Base-by-base conservation (phyloP, 441 rosid species). In the Cnidoscolus chayamansa region DNA sequence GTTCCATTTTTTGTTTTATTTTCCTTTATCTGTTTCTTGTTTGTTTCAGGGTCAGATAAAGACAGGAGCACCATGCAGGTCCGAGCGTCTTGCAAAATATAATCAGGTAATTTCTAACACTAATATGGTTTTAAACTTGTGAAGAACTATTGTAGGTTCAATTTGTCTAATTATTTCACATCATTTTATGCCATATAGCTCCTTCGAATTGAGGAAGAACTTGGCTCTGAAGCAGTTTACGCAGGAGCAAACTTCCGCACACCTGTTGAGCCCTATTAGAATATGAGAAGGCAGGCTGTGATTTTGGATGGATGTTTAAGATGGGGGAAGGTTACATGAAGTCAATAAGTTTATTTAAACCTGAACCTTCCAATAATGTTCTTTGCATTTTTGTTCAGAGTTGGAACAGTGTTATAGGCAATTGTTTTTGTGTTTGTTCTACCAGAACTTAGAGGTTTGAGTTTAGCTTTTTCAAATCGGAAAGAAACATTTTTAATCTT, bases 31-130 rank as follows among this genome's bases (percentile, higher is more conserved):
- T 7, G 7, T 49, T 49, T 20, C 7, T 7, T 20, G 16, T 43
- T 40, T 71, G 65, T 35, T n/a, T 40, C 87, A 95, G 98, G 99
- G 98, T 55, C 99, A 95, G 73, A 95, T 95, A 58, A 95, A 95
- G 84, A 95, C 98, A 0, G 99, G 98, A 74, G 99, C 99, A 56
- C 98, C 99, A 15, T 95, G 99, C 91, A 89, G 99, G 78, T 96
- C 99, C 0, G 99, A 96, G 88, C 89, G 98, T 51, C 91, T 91
- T 62, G 98, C 98, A 12, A 96, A 96, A 62, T 96, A 96, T 79
- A 96, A 93, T 72, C 99, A 93, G 97, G 97, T 90, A 59, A 61
- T 40, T 66, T 48, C 53, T 10, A 3, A 3, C 2, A 37, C 68
- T 5, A 47, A 47, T 40, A 3, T 40, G 4, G 45, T 40, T n/a